Base-by-base conservation (phyloP, 2,329 filamentous ascomycete species). In the Sporothrix euskadiensis region DNA sequence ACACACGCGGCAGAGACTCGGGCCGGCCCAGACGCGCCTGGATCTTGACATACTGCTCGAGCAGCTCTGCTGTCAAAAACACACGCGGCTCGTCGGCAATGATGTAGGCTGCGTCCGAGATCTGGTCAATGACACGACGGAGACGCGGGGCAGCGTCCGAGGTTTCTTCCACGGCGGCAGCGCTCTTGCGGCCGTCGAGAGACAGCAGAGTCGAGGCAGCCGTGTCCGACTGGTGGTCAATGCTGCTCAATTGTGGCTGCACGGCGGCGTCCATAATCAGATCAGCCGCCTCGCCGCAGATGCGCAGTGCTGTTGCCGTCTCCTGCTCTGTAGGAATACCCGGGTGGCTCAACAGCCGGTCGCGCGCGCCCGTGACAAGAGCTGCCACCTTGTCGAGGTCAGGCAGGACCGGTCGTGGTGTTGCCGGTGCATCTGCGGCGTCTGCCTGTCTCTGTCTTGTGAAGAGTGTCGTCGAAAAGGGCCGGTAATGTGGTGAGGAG, bases 31-130 rank as follows among this genome's bases (percentile, higher is more conserved):
- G 87, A 12, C 90, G 86, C 39, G 90, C 86, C 80, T 97, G 94
- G 61, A 93, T 89, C 52, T 88, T 85, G 75, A 97, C 90, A 81
- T 98, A 98, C 77, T 88, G 81, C 73, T 88, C 85, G 54, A 98
- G 88, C 47, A 95, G 84, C 41, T 87, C 84, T 9, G 91, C 89
- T 4, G 92, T 92, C 79, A 98, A 92, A 82, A 94, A 92, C 66
- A 98, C 90, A 74, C 91, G 89, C 4, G 91, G 90, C 77, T 95
- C 89, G 66, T 87, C 87, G 74, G 97, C 81, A 72, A 98, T 87
- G 52, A 87, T 84, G 80, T 92, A 92, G n/a, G 91, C 89, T 8
- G 87, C 82, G 69, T 86, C 80, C 30, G 89, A 90, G 73, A 91
- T 84, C 77, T 83, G 83, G 77, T 86, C 82, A 72, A 86, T 81